These are phyloP conservation scores for Phytophthora podocarpi DNA, from an alignment of 352 stramenopile species.

Conservation along the genomic window DNA sequence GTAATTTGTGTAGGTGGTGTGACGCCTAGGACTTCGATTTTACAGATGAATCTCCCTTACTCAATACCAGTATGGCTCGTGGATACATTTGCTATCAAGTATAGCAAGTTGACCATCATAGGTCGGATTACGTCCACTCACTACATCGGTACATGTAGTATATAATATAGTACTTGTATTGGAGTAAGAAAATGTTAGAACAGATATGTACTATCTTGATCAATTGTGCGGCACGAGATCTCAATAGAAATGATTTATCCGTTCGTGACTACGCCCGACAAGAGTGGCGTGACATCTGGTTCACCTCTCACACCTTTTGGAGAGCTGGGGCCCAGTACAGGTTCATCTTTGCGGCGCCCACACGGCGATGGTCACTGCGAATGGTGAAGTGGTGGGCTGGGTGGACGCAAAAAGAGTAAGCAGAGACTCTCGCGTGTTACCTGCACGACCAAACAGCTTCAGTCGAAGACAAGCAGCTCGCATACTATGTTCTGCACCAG, in stretches of 20 bases:
- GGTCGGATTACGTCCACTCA: too few species aligned
- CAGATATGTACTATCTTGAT: constrained; percentile 4
- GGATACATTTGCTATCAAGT: too few species aligned
- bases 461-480: constrained; percentile 14
- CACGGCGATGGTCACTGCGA: constrained; percentile 2
- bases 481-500: constrained; percentile 1
- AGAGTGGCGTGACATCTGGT: constrained; percentile 6
- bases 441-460: constrained; percentile 4
- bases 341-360: constrained; percentile 16
- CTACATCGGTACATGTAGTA: too few species aligned
- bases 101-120: too few species aligned
- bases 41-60: too few species aligned
- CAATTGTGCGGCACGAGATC: constrained; percentile 12
- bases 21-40: too few species aligned
- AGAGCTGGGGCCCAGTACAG: constrained; percentile 12
- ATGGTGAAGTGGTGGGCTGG: constrained; percentile 17
- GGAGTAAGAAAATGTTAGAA: constrained; percentile 19
- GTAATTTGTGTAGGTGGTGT: too few species aligned
- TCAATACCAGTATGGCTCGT: too few species aligned
- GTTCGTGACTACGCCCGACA: background rate
- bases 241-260: too few species aligned
- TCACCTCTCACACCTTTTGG: constrained; percentile 13
- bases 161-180: too few species aligned
- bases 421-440: constrained; percentile 15
- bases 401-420: constrained; percentile 14